phyloP scores from a whole-genome alignment of 129 eudicot species.

The Gnaphalium uliginosum region DNA sequence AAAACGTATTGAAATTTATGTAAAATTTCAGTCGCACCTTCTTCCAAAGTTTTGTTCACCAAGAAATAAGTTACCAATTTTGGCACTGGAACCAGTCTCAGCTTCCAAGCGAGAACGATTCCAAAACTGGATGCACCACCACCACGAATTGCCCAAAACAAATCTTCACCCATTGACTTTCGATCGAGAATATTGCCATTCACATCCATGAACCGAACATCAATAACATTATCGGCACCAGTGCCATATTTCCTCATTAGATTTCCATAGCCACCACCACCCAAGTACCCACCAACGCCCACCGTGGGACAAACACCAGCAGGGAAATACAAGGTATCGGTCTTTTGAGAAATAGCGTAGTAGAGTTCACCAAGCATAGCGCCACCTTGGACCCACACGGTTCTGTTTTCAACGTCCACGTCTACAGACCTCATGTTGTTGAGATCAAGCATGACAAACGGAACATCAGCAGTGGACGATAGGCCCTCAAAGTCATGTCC shows the following conservation, averaged over 20 bases:
- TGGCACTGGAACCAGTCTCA: constrained; percentile 11
- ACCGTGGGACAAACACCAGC: not conserved
- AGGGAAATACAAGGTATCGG: not conserved
- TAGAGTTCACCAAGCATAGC: not conserved
- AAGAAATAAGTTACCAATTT: not conserved
- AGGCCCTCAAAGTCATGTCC: constrained; percentile 15
- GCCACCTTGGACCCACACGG: constrained; percentile 7
- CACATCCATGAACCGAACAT: constrained; percentile 9
- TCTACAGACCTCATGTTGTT: not conserved
- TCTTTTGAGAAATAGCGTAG: not conserved
- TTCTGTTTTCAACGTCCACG: not conserved
- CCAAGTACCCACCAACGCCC: not conserved
- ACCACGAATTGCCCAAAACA: constrained; percentile 14
- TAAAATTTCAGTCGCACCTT: constrained; percentile 18
- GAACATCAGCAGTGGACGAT: constrained; percentile 1
- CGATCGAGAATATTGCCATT: not conserved
- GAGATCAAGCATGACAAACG: constrained; percentile 10
- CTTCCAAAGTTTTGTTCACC: not conserved
- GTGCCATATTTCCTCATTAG: constrained; percentile 5
- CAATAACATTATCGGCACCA: constrained; percentile 11
- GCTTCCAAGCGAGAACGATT: constrained; percentile 19
- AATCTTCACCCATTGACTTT: not conserved
- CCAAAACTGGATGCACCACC: constrained; percentile 15
- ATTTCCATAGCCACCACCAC: constrained; percentile 16
- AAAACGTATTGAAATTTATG: constrained; percentile 37